phyloP scores from a whole-genome alignment of 2,329 filamentous ascomycete species.

The Fusarium brevicatenulatum region DNA sequence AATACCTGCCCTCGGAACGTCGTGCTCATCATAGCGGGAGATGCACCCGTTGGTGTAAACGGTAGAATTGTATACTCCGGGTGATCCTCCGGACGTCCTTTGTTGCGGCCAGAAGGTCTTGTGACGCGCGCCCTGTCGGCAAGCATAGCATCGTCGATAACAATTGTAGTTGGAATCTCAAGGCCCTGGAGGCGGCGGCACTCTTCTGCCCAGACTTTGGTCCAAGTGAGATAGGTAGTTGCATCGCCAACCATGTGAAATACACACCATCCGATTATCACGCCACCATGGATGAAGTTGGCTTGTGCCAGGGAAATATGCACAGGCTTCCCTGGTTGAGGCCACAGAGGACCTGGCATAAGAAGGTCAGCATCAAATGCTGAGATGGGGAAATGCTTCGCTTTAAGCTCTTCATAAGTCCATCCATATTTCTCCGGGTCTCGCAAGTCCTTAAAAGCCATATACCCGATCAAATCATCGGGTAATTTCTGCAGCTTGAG shows the following conservation, averaged over 20 bases:
- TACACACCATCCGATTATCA: constrained; percentile 21
- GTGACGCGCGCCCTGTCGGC: neutral
- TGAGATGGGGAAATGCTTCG: constrained; percentile 6
- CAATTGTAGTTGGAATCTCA: neutral
- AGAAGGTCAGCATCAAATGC: constrained; percentile 15
- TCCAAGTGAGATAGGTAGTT: constrained; percentile 25
- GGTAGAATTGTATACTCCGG: constrained; percentile 17
- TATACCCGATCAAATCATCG: neutral
- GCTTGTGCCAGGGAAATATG: constrained; percentile 11
- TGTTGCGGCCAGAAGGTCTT: constrained; percentile 9
- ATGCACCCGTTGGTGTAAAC: neutral
- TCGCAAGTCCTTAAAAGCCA: constrained; percentile 2
- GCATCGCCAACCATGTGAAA: constrained; percentile 28
- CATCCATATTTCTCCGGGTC: neutral
- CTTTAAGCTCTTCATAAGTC: constrained; percentile 10
- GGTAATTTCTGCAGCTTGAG: constrained; percentile 12
- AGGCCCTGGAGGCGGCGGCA: constrained; percentile 13
- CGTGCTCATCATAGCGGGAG: constrained; percentile 11
- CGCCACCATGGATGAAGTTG: constrained; percentile 21
- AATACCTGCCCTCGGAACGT: constrained; percentile 19
- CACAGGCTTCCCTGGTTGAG: neutral
- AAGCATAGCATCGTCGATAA: constrained; percentile 10
- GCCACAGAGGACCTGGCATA: constrained; percentile 14
- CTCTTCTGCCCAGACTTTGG: constrained; percentile 28
- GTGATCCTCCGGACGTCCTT: constrained; percentile 5